These are phyloP conservation scores for Schizonepeta tenuifolia DNA, from an alignment of 257 asterid species.

Conservation along the genomic window DNA sequence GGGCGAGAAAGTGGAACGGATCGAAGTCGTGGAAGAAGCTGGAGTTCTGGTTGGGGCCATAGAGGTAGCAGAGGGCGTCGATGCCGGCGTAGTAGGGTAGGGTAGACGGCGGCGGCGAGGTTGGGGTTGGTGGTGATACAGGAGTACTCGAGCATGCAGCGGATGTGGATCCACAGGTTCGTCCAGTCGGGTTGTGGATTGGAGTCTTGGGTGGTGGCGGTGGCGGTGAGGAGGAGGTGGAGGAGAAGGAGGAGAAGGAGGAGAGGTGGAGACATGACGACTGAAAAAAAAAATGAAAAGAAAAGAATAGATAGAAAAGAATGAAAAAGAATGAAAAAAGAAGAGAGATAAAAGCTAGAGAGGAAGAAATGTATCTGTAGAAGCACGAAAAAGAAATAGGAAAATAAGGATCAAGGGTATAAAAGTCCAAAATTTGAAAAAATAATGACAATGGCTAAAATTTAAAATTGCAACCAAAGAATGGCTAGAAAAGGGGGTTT, in stretches of 20 bases:
- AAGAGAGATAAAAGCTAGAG: no score
- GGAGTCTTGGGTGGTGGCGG: conserved; percentile 40
- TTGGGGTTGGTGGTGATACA: conserved; percentile 75
- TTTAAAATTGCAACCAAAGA: no score
- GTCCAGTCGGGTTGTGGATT: conserved; percentile 74
- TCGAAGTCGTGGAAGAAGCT: conserved; percentile 75
- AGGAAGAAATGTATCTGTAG: no score
- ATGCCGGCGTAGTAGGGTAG: conserved; percentile 80
- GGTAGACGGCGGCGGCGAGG: conserved; percentile 69
- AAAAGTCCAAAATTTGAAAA: no score
- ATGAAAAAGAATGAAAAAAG: no score
- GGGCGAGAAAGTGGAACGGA: conserved; percentile 43
- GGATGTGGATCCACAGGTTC: conserved; percentile 84
- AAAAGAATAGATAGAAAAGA: no score
- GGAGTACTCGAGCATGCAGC: conserved; percentile 92
- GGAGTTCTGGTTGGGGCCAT: conserved; percentile 74
- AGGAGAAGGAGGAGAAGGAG: conserved; percentile 14
- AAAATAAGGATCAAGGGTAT: no score
- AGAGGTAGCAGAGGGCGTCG: conserved; percentile 69
- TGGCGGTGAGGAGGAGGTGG: conserved; percentile 21
- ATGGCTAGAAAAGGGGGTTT: no score
- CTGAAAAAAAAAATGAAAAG: no score
- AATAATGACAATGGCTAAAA: no score
- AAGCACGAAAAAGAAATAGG: no score
- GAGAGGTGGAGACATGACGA: conserved; percentile 42